A percentile compares a stretch with the other conserved stretches of the same genome.
Evolutionary conservation across 306 rosid genomes (phyloP).

Genomic region (Ceratonia siliqua): DNA sequence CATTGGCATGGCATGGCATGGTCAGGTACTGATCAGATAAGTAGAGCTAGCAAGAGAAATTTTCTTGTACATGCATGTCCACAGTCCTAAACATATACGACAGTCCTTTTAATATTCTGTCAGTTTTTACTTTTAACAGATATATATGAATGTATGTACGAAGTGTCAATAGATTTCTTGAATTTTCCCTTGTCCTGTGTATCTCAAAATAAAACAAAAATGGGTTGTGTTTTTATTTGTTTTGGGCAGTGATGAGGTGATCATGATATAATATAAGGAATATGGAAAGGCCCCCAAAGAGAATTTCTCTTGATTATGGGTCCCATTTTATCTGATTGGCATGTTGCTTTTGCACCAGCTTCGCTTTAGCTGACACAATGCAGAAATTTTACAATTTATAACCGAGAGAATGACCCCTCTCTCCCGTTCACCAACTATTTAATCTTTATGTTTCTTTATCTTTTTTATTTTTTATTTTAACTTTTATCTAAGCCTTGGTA

Average conservation of each 20-base stretch:
- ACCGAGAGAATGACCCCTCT: too few relatives aligned
- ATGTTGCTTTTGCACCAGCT: slow-evolving; percentile 42
- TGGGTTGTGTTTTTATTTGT: not conserved
- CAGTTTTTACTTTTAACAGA: not conserved
- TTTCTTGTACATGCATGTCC: not conserved
- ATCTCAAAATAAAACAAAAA: not conserved
- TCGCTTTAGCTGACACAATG: slow-evolving; percentile 38
- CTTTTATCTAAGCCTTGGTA: too few relatives aligned
- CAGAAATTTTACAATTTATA: not conserved
- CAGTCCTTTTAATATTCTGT: not conserved
- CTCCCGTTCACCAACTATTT: too few relatives aligned
- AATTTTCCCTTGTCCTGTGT: not conserved
- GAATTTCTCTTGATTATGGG: slow-evolving; percentile 20
- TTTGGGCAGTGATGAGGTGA: slow-evolving; percentile 38
- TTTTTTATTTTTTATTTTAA: too few relatives aligned
- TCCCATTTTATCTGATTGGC: slow-evolving; percentile 39
- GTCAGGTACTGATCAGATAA: slow-evolving; percentile 43
- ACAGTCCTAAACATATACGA: not conserved
- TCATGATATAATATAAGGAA: slow-evolving; percentile 13
- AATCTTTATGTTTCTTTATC: too few relatives aligned
- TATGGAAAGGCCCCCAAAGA: slow-evolving; percentile 7
- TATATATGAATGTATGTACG: not conserved
- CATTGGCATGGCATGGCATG: slow-evolving; percentile 94
- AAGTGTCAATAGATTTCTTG: not conserved
- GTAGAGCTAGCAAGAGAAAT: too few relatives aligned